phyloP scores from a whole-genome alignment of 345 rosid species.

The Gossypium anomalum region DNA sequence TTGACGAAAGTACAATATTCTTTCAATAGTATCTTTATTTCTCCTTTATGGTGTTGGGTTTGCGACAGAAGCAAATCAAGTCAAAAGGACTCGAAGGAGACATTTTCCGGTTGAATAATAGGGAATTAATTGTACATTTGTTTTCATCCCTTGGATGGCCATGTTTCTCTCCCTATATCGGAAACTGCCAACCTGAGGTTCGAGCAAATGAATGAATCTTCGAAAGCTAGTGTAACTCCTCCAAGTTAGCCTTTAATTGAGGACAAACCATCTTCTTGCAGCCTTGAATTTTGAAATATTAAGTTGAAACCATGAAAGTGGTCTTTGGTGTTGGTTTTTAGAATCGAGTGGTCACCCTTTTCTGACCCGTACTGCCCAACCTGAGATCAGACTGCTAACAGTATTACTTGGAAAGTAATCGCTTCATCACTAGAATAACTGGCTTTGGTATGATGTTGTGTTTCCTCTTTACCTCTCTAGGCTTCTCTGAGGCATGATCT shows the following conservation, averaged over 20 bases:
- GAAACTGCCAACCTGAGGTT: not conserved
- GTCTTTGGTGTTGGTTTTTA: not conserved
- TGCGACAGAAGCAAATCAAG: not conserved
- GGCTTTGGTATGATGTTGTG: too few species aligned
- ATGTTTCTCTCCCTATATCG: not conserved
- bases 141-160: not conserved
- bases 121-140: not conserved
- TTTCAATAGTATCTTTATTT: not conserved
- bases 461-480: too few species aligned
- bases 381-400: too few species aligned
- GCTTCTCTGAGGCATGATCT: too few species aligned
- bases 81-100: not conserved
- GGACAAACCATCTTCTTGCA: not conserved
- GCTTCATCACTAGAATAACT: too few species aligned
- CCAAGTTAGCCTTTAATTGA: not conserved
- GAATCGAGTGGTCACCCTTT: too few species aligned
- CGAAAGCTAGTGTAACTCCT: not conserved
- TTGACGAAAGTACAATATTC: not conserved
- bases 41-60: not conserved
- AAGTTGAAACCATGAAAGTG: not conserved
- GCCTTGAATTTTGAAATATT: not conserved
- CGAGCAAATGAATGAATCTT: not conserved
- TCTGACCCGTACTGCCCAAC: too few species aligned
- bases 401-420: too few species aligned
- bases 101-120: not conserved